Conservation (phyloP, 2,329 filamentous ascomycete genomes). For the Ophiostoma triangulosporum region DNA sequence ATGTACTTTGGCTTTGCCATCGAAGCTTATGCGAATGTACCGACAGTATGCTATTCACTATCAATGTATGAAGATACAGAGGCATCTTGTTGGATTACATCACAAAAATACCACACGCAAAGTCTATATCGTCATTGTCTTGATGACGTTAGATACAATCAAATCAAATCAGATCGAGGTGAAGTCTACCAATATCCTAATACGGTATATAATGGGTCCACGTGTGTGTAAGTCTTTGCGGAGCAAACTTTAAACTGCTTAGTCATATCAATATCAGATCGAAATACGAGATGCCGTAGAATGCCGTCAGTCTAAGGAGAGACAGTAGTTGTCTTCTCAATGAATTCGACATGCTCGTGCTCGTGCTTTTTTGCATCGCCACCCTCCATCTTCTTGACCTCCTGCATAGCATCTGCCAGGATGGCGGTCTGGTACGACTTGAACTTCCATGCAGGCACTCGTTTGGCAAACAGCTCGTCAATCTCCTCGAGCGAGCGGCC, state of each 20-base stretch:
- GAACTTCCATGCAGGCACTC: conserved; percentile 19
- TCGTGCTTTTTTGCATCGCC: background rate
- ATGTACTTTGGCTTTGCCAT: too few species aligned
- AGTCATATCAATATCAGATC: background rate
- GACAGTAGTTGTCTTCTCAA: background rate
- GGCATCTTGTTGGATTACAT: too few species aligned
- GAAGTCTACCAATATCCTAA: background rate
- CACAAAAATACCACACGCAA: background rate
- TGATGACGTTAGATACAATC: background rate
- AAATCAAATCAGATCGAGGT: too few species aligned
- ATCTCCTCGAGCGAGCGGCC: conserved; percentile 21
- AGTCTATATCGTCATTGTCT: background rate
- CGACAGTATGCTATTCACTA: too few species aligned
- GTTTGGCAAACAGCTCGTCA: conserved; percentile 20
- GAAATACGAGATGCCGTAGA: too few species aligned
- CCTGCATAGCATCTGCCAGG: conserved; percentile 16
- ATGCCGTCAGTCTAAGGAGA: too few species aligned
- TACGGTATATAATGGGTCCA: background rate
- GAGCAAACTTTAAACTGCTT: too few species aligned
- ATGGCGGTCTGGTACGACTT: conserved; percentile 18
- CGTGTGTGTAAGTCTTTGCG: background rate
- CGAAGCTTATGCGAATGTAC: too few species aligned
- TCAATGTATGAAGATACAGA: too few species aligned
- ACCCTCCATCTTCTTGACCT: conserved; percentile 12
- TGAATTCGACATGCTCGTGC: background rate